Percentiles rank a stretch among this genome's conserved stretches.
Conservation (phyloP, 257 asterid species). For the Solanum habrochaites region DNA sequence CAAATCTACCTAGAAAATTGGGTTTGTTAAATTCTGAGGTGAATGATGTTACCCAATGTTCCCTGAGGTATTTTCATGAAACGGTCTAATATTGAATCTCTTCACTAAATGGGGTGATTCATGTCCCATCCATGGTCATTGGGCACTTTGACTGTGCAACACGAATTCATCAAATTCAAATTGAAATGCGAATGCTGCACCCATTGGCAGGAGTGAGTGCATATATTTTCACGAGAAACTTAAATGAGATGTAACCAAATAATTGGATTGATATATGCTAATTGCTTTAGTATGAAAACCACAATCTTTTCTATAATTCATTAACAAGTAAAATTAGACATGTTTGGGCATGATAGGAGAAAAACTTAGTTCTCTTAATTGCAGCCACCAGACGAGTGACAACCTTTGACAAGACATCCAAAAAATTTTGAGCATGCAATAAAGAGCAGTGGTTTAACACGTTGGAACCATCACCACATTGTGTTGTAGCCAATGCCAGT, state of each 20-base stretch:
- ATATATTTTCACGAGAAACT: background rate
- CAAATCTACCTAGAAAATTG: background rate
- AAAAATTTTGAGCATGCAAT: background rate
- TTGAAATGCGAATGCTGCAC: background rate
- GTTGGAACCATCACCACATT: background rate
- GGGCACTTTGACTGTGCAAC: background rate
- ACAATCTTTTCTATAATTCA: constrained; percentile 33
- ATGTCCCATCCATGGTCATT: background rate
- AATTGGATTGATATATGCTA: background rate
- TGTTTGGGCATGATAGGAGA: constrained; percentile 72
- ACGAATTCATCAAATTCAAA: background rate
- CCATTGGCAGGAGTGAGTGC: background rate
- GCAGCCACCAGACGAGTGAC: background rate
- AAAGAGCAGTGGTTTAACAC: background rate
- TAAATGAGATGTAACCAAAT: background rate
- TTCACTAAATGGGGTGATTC: background rate
- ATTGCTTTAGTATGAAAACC: constrained; percentile 47
- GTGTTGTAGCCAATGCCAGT: background rate
- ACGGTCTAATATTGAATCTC: background rate
- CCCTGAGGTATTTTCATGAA: background rate
- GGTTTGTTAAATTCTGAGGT: background rate
- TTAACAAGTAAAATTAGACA: constrained; percentile 44
- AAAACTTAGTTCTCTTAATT: constrained; percentile 14
- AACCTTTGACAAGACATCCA: background rate
- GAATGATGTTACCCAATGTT: background rate